Base-by-base conservation (phyloP, 2,329 filamentous ascomycete species). In the Malbranchea zuffiana region DNA sequence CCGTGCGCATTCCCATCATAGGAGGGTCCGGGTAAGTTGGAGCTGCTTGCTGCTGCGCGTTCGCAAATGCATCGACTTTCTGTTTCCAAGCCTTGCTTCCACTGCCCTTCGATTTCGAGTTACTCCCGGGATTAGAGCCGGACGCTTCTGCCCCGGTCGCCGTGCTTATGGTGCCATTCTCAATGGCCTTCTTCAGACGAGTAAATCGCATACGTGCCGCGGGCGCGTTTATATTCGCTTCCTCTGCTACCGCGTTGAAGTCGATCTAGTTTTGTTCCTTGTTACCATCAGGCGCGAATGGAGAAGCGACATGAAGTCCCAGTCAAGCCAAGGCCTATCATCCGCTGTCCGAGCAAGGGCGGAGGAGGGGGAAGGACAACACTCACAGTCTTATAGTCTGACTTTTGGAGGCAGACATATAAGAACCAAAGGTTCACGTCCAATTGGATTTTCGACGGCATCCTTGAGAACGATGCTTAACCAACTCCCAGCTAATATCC, bases 341-440 rank as follows among this genome's bases (percentile, higher is more conserved):
- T 24, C 27, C 5, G 16, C 35, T 17, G 37, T 25, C n/a, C n/a
- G 17, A 26, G 13, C 20, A 18, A 24, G 6, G 21, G 31, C 6
- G 8, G 17, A 20, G 29, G 7, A 37, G 30, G 29, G 30, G 32
- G 13, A 34, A 10, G 24, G 17, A 24, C 12, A 35, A 39, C 31
- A 49, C 57, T 45, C 52, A 62, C 61, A n/a, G 46, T 46, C 45
- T 53, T 58, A 44, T 52, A 49, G 27, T 61, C 55, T 4, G 58
- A 57, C 33, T 58, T 56, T 40, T 59, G 50, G 16, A 65, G 47
- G 43, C 60, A 66, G 19, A 57, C 50, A 45, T 61, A 65, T 17
- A 67, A 52, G 42, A 67, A 66, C 47, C 54, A 52, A 18, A 63
- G 47, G 39, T 56, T 60, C 35, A 58, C 56, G 30, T 63, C 58